Evolutionary conservation across 169 alveolate genomes (phyloP).

Genomic region (Eimeria acervulina): DNA sequence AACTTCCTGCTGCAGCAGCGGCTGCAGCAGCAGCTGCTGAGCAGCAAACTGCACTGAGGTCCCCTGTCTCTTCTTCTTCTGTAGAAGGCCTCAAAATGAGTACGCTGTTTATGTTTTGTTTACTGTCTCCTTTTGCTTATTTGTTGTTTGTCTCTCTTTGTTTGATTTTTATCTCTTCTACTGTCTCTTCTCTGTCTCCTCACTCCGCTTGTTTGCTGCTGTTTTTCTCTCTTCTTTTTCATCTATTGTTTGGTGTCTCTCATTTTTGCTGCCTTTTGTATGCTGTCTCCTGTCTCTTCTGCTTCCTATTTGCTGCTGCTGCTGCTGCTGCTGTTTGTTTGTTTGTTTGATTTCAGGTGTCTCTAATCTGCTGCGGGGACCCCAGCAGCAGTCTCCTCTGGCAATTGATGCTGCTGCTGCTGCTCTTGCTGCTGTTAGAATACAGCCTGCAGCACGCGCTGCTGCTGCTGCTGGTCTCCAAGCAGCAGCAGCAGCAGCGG

Average conservation of each 20-base stretch:
- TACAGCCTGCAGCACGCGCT: too few species aligned
- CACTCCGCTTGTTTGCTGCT: background rate
- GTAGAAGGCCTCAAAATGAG: too few species aligned
- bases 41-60: background rate
- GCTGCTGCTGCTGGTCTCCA: too few species aligned
- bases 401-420: conserved; percentile 16
- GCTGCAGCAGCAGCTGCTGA: background rate
- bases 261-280: background rate
- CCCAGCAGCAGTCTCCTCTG: conserved; percentile 4
- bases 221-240: background rate
- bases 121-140: background rate
- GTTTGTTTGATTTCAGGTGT: too few species aligned
- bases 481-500: too few species aligned
- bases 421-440: too few species aligned
- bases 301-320: background rate
- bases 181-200: background rate
- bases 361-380: background rate
- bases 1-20: background rate
- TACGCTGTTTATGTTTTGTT: too few species aligned
- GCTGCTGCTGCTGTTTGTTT: too few species aligned
- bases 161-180: background rate
- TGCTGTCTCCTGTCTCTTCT: background rate
- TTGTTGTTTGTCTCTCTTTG: background rate
- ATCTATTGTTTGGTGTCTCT: too few species aligned
- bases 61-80: too few species aligned